These are phyloP conservation scores for Candida piceae DNA, from an alignment of 805 yeast species.

Conservation along the genomic window DNA sequence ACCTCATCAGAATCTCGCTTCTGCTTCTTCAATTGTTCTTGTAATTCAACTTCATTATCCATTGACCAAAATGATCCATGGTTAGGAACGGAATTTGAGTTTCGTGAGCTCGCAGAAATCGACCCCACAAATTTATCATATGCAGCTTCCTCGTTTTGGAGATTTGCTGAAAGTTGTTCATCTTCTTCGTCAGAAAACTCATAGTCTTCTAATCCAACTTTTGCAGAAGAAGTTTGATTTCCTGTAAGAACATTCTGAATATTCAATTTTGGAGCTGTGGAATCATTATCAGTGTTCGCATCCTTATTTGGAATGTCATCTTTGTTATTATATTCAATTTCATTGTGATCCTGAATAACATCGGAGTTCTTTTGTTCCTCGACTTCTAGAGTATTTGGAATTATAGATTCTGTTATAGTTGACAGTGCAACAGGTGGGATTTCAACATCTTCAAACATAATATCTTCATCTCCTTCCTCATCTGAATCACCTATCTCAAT, in stretches of 20 bases:
- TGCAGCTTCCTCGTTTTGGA: constrained; percentile 67
- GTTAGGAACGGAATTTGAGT: neutral
- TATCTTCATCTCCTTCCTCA: constrained; percentile 3
- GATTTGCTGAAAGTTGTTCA: constrained; percentile 53
- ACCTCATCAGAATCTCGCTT: constrained; percentile 90
- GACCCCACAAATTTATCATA: constrained; percentile 56
- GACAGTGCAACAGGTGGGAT: too few relatives aligned
- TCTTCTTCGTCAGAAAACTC: constrained; percentile 79
- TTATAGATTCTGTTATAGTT: too few relatives aligned
- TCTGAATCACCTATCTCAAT: neutral
- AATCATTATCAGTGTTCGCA: too few relatives aligned
- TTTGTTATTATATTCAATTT: neutral
- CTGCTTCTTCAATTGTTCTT: constrained; percentile 58
- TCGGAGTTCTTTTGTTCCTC: too few relatives aligned
- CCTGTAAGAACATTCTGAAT: neutral
- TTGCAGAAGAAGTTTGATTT: neutral
- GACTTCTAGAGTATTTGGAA: too few relatives aligned
- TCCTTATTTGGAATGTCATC: too few relatives aligned
- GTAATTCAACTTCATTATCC: constrained; percentile 45
- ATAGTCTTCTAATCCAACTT: constrained; percentile 37
- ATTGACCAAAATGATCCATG: constrained; percentile 24
- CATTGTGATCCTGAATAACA: too few relatives aligned
- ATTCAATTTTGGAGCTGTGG: neutral
- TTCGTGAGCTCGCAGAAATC: too few relatives aligned
- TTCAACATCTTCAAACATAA: constrained; percentile 12